Evolutionary conservation across 164 flowering plant species (phyloP).

Genomic region (Aristolochia californica): DNA sequence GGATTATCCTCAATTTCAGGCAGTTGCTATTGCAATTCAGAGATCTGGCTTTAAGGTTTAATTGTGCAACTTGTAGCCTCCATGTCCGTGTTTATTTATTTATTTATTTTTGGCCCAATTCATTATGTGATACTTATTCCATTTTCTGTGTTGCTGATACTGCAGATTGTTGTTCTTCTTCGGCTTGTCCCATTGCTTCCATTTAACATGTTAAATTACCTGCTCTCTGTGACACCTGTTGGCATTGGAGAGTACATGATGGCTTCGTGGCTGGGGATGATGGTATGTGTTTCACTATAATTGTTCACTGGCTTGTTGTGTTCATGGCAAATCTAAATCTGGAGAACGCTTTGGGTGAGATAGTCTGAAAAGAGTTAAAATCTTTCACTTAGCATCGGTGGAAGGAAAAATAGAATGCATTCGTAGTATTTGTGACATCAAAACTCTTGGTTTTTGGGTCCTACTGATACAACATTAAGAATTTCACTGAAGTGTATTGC

Average conservation of each 20-base stretch:
- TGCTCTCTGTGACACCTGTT: constrained; percentile 90
- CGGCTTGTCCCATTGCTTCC: constrained; percentile 96
- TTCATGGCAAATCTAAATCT: neutral
- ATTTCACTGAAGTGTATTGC: too few relatives aligned
- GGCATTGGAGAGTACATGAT: constrained; percentile 63
- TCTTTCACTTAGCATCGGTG: too few relatives aligned
- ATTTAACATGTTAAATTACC: constrained; percentile 92
- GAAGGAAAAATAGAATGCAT: too few relatives aligned
- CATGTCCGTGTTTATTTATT: neutral
- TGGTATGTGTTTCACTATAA: constrained; percentile 35
- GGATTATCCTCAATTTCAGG: constrained; percentile 81
- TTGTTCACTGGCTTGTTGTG: neutral
- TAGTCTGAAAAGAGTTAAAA: too few relatives aligned
- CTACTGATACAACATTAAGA: too few relatives aligned
- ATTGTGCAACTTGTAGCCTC: neutral
- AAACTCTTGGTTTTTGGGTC: too few relatives aligned
- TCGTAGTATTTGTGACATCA: too few relatives aligned
- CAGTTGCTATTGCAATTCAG: constrained; percentile 80
- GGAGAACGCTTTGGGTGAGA: too few relatives aligned
- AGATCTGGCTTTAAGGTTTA: constrained; percentile 90
- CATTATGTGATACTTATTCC: neutral
- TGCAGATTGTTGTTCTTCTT: constrained; percentile 82
- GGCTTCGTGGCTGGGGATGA: constrained; percentile 99
- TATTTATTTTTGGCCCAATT: neutral
- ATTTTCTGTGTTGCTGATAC: neutral